Evolutionary conservation across 179 eudicot genomes (phyloP).

Genomic region (Patellifolia procumbens): DNA sequence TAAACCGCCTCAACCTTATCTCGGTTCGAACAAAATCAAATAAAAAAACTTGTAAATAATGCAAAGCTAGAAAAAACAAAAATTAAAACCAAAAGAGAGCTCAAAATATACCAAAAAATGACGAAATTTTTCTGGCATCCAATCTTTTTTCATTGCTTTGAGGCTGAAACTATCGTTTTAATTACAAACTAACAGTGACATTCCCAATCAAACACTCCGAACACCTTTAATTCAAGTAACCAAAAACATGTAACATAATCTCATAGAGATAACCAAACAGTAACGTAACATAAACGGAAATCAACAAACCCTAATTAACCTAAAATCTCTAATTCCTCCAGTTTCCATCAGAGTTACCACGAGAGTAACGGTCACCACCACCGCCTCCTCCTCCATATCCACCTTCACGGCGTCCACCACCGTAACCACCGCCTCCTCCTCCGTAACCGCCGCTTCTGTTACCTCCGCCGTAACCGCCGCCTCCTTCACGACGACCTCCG

Average conservation of each 20-base stretch:
- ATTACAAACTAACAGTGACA: constrained; percentile 37
- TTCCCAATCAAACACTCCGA: no score
- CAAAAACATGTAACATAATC: neutral
- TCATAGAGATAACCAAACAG: neutral
- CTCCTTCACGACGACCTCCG: constrained; percentile 34
- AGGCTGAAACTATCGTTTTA: constrained; percentile 22
- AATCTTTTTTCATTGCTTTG: constrained; percentile 22
- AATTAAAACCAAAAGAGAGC: neutral
- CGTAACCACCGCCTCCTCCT: constrained; percentile 33
- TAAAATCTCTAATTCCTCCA: constrained; percentile 52
- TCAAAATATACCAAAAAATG: neutral
- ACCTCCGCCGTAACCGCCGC: constrained; percentile 34
- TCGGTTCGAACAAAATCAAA: no score
- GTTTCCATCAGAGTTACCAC: constrained; percentile 49
- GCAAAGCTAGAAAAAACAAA: neutral
- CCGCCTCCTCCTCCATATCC: constrained; percentile 40
- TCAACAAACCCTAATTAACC: neutral
- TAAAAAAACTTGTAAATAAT: no score
- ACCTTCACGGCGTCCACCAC: constrained; percentile 41
- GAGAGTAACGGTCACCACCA: constrained; percentile 33
- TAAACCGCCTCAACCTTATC: no score
- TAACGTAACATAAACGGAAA: neutral
- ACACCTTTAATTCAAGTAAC: no score
- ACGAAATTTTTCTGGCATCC: neutral
- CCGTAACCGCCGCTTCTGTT: constrained; percentile 34